Percentiles rank a stretch among this genome's conserved stretches.
Evolutionary conservation across 2,329 filamentous ascomycete species (phyloP).

Genomic region (Aureobasidium sp.): DNA sequence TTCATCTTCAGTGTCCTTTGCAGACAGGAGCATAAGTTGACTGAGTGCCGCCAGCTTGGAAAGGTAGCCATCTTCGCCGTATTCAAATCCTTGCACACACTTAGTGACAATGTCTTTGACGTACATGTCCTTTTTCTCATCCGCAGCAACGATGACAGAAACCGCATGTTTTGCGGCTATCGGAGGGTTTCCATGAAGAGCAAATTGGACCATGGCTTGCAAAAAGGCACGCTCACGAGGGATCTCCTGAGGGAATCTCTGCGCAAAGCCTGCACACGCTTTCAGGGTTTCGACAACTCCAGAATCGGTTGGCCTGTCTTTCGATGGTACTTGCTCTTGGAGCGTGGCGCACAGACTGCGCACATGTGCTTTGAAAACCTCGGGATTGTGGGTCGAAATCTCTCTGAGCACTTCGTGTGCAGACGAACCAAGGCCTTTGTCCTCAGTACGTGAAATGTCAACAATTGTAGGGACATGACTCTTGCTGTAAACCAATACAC

Average conservation of each 20-base stretch:
- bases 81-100: constrained; percentile 66
- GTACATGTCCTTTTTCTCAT: constrained; percentile 74
- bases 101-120: constrained; percentile 76
- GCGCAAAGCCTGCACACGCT: constrained; percentile 85
- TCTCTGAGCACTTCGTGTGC: constrained; percentile 88
- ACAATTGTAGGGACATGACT: constrained; percentile 90
- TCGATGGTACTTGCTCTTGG: constrained; percentile 69
- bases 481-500: constrained; percentile 83
- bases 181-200: constrained; percentile 71
- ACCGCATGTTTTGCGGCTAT: constrained; percentile 90
- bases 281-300: constrained; percentile 85
- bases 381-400: constrained; percentile 81
- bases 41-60: constrained; percentile 63
- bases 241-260: constrained; percentile 76
- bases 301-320: constrained; percentile 59
- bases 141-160: constrained; percentile 74
- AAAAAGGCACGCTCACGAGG: constrained; percentile 73
- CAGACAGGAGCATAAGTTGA: constrained; percentile 69
- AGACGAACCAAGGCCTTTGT: constrained; percentile 62
- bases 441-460: constrained; percentile 73
- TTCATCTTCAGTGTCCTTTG: constrained; percentile 64
- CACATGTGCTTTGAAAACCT: constrained; percentile 87
- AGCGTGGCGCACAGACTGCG: constrained; percentile 85
- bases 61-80: constrained; percentile 67
- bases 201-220: constrained; percentile 74